phyloP scores from a whole-genome alignment of 257 asterid species.

The Solanum chmielewskii region DNA sequence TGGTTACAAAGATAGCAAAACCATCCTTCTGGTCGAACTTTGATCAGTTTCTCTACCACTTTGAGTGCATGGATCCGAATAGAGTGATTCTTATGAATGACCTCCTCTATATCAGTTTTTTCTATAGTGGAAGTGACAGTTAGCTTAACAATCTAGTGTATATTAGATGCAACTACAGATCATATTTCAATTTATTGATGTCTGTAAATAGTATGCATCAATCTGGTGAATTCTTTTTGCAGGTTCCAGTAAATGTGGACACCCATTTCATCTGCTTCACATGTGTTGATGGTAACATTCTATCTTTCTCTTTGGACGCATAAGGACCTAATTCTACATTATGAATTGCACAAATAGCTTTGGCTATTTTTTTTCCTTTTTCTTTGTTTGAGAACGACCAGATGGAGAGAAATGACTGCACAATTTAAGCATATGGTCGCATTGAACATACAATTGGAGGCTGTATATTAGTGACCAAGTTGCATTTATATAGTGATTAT shows the following conservation, averaged over 20 bases:
- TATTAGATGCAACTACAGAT: background rate
- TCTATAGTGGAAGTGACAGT: background rate
- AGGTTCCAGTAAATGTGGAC: constrained; percentile 67
- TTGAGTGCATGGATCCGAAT: background rate
- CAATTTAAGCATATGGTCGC: background rate
- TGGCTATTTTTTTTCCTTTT: background rate
- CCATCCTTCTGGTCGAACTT: background rate
- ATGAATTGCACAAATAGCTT: background rate
- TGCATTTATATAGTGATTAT: background rate
- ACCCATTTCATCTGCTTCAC: constrained; percentile 83
- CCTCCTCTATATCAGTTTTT: background rate
- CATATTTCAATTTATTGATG: background rate
- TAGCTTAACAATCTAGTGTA: background rate
- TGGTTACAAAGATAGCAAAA: background rate
- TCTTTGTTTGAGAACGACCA: background rate
- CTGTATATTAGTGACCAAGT: background rate
- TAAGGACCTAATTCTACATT: background rate
- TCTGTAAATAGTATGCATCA: background rate
- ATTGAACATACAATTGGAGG: background rate
- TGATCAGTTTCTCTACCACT: background rate
- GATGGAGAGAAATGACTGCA: background rate
- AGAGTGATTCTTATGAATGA: background rate
- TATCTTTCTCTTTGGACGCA: background rate
- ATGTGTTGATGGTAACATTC: background rate
- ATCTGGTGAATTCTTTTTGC: constrained; percentile 17